Conservation (phyloP, 2,329 filamentous ascomycete genomes). For the Microcyclospora pomicola region DNA sequence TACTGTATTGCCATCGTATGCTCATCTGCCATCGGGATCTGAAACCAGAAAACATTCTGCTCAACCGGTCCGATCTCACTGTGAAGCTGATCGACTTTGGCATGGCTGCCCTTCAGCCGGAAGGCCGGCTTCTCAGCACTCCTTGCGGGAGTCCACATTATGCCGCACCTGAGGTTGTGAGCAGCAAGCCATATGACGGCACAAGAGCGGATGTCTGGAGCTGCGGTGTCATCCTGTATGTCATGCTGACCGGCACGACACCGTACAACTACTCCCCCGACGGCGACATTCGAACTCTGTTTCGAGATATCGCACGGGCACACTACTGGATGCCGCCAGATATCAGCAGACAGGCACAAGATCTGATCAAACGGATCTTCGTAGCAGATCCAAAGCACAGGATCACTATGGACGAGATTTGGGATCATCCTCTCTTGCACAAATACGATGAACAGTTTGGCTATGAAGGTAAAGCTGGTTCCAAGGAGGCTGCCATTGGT, state of each 20-base stretch:
- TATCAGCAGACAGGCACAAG: conserved; percentile 53
- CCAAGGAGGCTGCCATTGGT: conserved; percentile 35
- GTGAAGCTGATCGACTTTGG: conserved; percentile 96
- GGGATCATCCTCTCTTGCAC: conserved; percentile 71
- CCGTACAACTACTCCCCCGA: conserved; percentile 60
- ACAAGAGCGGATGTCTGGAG: conserved; percentile 91
- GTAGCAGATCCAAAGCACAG: conserved; percentile 64
- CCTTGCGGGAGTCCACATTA: conserved; percentile 96
- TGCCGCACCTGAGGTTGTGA: conserved; percentile 81
- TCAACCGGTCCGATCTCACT: conserved; percentile 54
- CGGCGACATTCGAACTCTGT: conserved; percentile 47
- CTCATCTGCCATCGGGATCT: conserved; percentile 93
- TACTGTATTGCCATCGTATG: conserved; percentile 86
- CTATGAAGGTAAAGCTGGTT: conserved; percentile 44
- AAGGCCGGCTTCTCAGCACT: conserved; percentile 65
- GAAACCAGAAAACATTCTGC: conserved; percentile 91
- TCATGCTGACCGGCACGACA: conserved; percentile 67
- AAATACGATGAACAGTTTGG: conserved; percentile 65
- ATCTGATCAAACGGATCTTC: conserved; percentile 69
- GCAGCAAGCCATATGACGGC: conserved; percentile 63
- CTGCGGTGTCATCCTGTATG: conserved; percentile 77
- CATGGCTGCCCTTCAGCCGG: conserved; percentile 85
- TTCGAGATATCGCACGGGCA: conserved; percentile 42
- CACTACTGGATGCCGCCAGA: conserved; percentile 33
- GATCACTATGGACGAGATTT: conserved; percentile 69